Percentiles rank a stretch among this genome's conserved stretches.
These are phyloP conservation scores for Cordyceps farinosa DNA, from an alignment of 2,329 filamentous ascomycete species.

Conservation along the genomic window DNA sequence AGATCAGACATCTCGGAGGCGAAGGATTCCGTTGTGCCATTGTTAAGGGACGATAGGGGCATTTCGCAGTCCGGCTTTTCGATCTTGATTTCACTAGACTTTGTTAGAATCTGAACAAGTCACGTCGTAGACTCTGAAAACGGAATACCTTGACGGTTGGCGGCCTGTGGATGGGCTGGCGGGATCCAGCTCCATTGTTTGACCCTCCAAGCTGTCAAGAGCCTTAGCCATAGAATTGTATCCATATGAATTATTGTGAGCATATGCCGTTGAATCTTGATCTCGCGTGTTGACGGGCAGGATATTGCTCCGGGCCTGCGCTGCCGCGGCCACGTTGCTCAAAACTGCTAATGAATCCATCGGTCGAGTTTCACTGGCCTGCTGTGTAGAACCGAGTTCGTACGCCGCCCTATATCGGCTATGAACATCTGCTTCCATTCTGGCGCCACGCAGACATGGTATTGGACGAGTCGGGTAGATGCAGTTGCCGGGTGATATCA, in stretches of 20 bases:
- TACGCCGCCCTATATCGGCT: background rate
- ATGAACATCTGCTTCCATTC: conserved; percentile 16
- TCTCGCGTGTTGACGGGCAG: background rate
- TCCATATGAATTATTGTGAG: conserved; percentile 1
- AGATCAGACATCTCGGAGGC: conserved; percentile 55
- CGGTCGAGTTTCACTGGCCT: background rate
- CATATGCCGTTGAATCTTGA: background rate
- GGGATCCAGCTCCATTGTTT: background rate
- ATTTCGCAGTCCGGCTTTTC: conserved; percentile 6
- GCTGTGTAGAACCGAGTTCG: background rate
- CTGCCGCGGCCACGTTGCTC: background rate
- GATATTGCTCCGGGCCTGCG: background rate
- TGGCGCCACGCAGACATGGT: conserved; percentile 10
- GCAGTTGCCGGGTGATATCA: conserved; percentile 3
- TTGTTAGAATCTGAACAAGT: background rate
- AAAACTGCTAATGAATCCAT: conserved; percentile 3
- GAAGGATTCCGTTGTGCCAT: conserved; percentile 39
- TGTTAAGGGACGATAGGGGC: conserved; percentile 1
- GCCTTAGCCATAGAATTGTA: background rate
- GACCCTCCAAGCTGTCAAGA: background rate
- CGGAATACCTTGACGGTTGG: background rate
- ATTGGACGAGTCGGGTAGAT: conserved; percentile 5
- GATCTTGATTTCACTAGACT: conserved; percentile 4
- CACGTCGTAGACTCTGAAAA: background rate
- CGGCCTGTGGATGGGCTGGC: background rate